These are phyloP conservation scores for Leishmania amazonensis DNA, from an alignment of 208 protist genomes.

Conservation along the genomic window DNA sequence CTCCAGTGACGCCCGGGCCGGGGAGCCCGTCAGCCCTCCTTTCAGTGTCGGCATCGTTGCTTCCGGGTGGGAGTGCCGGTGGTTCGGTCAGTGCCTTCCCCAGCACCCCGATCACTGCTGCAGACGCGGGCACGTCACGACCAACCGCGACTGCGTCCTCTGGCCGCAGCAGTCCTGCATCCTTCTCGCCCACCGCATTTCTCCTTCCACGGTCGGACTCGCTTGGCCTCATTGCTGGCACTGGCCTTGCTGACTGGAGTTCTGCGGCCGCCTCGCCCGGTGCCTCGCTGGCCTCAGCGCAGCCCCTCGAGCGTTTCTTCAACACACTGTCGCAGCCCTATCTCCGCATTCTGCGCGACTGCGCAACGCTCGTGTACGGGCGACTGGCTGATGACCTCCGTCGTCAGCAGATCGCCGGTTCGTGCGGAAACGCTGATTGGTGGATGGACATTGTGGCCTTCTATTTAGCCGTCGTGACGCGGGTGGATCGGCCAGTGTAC, in stretches of 20 bases:
- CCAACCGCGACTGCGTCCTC: conserved; percentile 12
- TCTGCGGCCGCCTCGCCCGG: background rate
- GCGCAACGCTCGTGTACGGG: conserved; percentile 57
- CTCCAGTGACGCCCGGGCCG: conserved; percentile 5
- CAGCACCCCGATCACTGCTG: background rate
- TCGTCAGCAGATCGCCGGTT: conserved; percentile 57
- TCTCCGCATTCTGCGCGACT: conserved; percentile 55
- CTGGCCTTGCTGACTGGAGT: background rate
- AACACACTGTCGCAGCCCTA: conserved; percentile 37
- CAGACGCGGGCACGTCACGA: background rate
- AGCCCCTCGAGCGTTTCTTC: conserved; percentile 18
- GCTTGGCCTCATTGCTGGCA: background rate
- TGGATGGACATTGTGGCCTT: conserved; percentile 70
- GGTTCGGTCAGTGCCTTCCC: background rate
- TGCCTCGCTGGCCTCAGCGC: background rate
- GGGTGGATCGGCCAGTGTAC: conserved; percentile 57
- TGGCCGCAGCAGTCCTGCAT: conserved; percentile 12
- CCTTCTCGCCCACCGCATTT: conserved; percentile 11
- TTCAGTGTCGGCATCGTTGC: background rate
- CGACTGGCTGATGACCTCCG: conserved; percentile 61
- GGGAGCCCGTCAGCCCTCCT: conserved; percentile 15
- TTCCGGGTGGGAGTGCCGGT: background rate
- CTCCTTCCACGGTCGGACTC: background rate
- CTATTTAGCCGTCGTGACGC: conserved; percentile 50
- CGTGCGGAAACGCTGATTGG: conserved; percentile 76